These are phyloP conservation scores for apple (Malus domestica) DNA, from an alignment of 306 rosid genomes.

Conservation along the genomic window DNA sequence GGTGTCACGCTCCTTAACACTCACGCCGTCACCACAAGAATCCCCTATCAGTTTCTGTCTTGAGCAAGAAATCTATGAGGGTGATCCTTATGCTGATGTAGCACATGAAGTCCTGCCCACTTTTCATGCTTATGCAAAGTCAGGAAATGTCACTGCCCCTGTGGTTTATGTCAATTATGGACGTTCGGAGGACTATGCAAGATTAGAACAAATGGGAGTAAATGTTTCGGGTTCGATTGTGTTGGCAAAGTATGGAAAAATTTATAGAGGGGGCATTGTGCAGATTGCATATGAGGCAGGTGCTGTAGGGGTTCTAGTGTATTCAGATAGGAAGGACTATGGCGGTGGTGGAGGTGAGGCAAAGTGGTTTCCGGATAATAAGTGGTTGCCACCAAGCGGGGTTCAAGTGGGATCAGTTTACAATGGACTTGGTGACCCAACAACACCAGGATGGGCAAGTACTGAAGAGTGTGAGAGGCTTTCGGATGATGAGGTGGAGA, in stretches of 20 bases:
- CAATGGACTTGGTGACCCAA: constrained; percentile 51
- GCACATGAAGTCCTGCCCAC: constrained; percentile 42
- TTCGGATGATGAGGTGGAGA: constrained; percentile 37
- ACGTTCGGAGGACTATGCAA: constrained; percentile 44
- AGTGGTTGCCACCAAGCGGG: constrained; percentile 77
- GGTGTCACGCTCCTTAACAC: constrained; percentile 33
- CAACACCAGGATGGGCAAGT: constrained; percentile 75
- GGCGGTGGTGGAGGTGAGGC: constrained; percentile 39
- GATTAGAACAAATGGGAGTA: constrained; percentile 33
- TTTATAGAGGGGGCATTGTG: constrained; percentile 59
- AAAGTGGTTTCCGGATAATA: constrained; percentile 51
- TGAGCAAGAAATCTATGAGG: constrained; percentile 34
- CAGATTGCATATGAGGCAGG: constrained; percentile 45
- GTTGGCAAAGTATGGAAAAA: constrained; percentile 48
- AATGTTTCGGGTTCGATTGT: constrained; percentile 42
- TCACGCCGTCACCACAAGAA: constrained; percentile 27
- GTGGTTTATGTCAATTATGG: constrained; percentile 58
- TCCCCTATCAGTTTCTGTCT: constrained; percentile 23
- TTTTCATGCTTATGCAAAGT: constrained; percentile 65
- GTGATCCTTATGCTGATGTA: constrained; percentile 51
- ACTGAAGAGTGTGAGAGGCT: constrained; percentile 49
- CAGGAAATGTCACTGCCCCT: constrained; percentile 39
- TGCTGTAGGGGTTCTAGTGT: constrained; percentile 51
- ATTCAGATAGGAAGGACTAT: constrained; percentile 59
- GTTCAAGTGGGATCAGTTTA: constrained; percentile 63